These are phyloP conservation scores for Leccinum aurantiacum DNA, from an alignment of 768 basidiomycete genomes.

Conservation along the genomic window DNA sequence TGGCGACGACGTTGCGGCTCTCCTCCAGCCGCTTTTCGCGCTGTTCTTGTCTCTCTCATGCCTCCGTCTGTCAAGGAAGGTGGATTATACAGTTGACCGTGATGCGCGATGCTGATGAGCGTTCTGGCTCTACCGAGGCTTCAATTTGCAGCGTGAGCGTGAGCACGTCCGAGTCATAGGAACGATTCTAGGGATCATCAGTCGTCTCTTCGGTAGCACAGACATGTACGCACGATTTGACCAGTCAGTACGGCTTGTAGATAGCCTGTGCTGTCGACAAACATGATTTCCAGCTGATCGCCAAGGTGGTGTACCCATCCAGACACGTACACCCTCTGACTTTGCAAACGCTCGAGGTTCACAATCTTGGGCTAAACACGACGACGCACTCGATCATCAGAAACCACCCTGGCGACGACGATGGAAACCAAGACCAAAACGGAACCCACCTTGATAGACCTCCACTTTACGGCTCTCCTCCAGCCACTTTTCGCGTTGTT, in stretches of 20 bases:
- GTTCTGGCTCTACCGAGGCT: constrained; percentile 69
- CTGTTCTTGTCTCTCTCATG: constrained; percentile 65
- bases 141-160: constrained; percentile 86
- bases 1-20: constrained; percentile 56
- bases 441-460: constrained; percentile 57
- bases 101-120: too few relatives aligned
- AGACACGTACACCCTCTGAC: constrained; percentile 77
- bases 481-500: constrained; percentile 68
- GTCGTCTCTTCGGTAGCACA: neutral
- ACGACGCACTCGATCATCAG: constrained; percentile 13
- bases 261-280: constrained; percentile 93
- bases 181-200: constrained; percentile 64
- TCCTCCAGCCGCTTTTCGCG: constrained; percentile 80
- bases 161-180: constrained; percentile 52
- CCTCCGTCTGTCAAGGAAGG: constrained; percentile 44
- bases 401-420: neutral
- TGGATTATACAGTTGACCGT: too few relatives aligned
- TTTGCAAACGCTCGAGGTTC: constrained; percentile 57
- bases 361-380: constrained; percentile 63
- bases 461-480: constrained; percentile 90
- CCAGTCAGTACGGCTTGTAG: constrained; percentile 88
- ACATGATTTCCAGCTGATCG: constrained; percentile 91
- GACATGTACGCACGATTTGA: constrained; percentile 54
- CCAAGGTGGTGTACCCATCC: constrained; percentile 97
- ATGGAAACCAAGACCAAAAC: neutral